Evolutionary conservation across 208 protist genomes (phyloP).

Genomic region (Angomonas ambiguus): DNA sequence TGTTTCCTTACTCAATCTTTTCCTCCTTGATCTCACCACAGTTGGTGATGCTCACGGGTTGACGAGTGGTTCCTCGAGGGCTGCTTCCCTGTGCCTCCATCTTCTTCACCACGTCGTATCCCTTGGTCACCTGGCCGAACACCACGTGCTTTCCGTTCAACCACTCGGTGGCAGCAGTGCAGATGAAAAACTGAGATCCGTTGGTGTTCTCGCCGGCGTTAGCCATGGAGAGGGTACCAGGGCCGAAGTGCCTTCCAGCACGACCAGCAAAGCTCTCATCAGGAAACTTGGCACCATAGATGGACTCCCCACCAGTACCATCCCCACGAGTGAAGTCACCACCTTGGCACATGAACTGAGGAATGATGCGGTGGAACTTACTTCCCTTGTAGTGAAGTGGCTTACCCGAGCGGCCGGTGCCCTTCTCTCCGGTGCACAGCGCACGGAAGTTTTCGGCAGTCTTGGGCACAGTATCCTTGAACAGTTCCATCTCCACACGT

Average conservation of each 20-base stretch:
- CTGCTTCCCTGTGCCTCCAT: constrained; percentile 79
- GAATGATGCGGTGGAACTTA: constrained; percentile 54
- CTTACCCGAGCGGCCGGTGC: constrained; percentile 18
- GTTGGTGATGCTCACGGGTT: constrained; percentile 56
- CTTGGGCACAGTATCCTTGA: constrained; percentile 47
- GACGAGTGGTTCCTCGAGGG: constrained; percentile 35
- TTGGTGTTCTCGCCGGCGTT: constrained; percentile 93
- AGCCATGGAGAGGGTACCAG: constrained; percentile 86
- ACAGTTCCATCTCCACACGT: constrained; percentile 49
- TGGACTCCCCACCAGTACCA: constrained; percentile 58
- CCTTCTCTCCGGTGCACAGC: constrained; percentile 66
- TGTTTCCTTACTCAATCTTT: neutral
- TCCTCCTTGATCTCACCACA: constrained; percentile 38
- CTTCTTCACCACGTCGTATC: constrained; percentile 80
- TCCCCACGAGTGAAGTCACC: constrained; percentile 51
- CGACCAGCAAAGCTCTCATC: constrained; percentile 53
- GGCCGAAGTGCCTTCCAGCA: constrained; percentile 58
- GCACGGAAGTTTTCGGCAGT: constrained; percentile 63
- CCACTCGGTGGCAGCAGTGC: constrained; percentile 68
- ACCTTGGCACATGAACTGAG: constrained; percentile 58
- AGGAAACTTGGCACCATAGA: constrained; percentile 51
- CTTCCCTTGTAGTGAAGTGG: constrained; percentile 18
- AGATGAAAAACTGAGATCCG: constrained; percentile 92
- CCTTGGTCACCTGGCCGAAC: constrained; percentile 92
- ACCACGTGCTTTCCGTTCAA: constrained; percentile 96